These are phyloP conservation scores for Aspergillus tamarii DNA, from an alignment of 2,329 filamentous ascomycete species.

Conservation along the genomic window DNA sequence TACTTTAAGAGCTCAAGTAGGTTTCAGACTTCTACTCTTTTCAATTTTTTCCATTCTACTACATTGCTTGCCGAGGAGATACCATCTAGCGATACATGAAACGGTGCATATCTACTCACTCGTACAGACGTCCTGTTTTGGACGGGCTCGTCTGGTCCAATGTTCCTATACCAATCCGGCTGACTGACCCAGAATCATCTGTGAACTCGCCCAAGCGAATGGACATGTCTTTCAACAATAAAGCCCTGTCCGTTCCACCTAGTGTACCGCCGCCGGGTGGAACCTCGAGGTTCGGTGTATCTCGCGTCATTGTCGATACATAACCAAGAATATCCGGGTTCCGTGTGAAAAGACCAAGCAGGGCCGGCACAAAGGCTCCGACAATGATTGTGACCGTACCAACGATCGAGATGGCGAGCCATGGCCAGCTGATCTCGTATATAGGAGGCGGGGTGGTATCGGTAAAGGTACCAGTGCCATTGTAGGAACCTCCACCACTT, in stretches of 20 bases:
- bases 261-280: conserved; percentile 5
- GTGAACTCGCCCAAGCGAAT: background rate
- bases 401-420: background rate
- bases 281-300: background rate
- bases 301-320: conserved; percentile 8
- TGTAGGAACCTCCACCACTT: background rate
- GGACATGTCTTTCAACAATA: background rate
- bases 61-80: too few species aligned
- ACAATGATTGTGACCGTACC: background rate
- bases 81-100: too few species aligned
- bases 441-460: background rate
- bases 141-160: too few species aligned
- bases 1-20: too few species aligned
- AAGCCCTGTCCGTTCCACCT: background rate
- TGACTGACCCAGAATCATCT: too few species aligned
- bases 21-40: too few species aligned
- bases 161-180: too few species aligned
- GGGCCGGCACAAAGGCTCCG: background rate
- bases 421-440: background rate
- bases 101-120: too few species aligned
- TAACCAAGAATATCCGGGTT: conserved; percentile 11
- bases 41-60: too few species aligned
- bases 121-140: too few species aligned
- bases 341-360: background rate
- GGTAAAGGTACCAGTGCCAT: background rate